phyloP scores from a whole-genome alignment of 2,329 filamentous ascomycete genomes.

The Monilinia aucupariae region DNA sequence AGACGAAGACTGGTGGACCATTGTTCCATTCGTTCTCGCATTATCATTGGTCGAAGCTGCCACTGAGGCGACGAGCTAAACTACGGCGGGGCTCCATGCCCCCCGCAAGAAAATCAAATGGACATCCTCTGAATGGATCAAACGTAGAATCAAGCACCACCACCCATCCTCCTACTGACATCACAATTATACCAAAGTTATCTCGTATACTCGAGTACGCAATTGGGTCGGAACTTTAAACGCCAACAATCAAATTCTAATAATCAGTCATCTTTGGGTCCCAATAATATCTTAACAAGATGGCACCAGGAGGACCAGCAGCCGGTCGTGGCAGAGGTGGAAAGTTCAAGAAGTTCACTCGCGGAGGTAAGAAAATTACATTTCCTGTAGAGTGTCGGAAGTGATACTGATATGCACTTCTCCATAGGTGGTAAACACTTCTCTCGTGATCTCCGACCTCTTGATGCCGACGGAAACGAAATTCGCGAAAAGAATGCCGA shows the following conservation, averaged over 20 bases:
- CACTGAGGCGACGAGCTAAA: neutral
- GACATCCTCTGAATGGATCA: neutral
- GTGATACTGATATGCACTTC: conserved; percentile 21
- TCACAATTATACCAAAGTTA: neutral
- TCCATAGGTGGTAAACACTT: conserved; percentile 83
- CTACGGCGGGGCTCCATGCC: conserved; percentile 1
- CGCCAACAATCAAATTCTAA: neutral
- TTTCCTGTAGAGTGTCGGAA: too few species aligned
- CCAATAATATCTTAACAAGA: conserved; percentile 26
- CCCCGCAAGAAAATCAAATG: conserved; percentile 7
- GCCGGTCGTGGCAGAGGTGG: conserved; percentile 64
- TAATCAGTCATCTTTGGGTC: neutral
- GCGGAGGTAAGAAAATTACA: conserved; percentile 63
- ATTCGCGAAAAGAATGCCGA: conserved; percentile 69
- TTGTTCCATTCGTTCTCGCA: too few species aligned
- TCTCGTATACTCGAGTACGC: too few species aligned
- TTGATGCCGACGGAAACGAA: conserved; percentile 84
- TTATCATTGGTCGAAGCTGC: neutral
- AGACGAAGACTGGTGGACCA: neutral
- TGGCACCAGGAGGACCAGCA: conserved; percentile 46
- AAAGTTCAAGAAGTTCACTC: conserved; percentile 90
- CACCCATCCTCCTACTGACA: conserved; percentile 4
- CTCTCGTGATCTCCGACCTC: conserved; percentile 80
- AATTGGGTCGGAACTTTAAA: neutral
- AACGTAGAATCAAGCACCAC: neutral